Evolutionary conservation across 768 basidiomycete species (phyloP).

Genomic region (Tricholomella constricta): DNA sequence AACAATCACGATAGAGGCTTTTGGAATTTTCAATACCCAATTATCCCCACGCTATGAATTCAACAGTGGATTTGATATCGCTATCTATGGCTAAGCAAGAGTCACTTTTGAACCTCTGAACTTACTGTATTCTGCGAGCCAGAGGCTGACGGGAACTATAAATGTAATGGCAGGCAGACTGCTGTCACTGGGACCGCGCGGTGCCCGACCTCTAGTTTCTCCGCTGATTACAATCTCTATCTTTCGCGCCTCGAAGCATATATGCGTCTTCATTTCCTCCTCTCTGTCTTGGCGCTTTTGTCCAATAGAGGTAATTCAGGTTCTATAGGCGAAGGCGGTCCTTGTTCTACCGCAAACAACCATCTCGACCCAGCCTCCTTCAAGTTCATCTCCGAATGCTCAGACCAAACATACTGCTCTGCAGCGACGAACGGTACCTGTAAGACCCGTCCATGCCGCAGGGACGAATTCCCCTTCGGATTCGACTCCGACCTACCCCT

Average conservation of each 20-base stretch:
- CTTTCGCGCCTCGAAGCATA: too few species aligned
- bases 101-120: not conserved
- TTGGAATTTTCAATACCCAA: too few species aligned
- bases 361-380: constrained; percentile 55
- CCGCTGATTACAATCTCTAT: too few species aligned
- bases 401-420: constrained; percentile 58
- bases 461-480: constrained; percentile 63
- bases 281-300: not conserved
- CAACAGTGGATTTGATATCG: too few species aligned
- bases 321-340: constrained; percentile 6
- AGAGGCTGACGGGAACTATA: not conserved
- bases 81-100: too few species aligned
- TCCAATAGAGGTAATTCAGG: constrained; percentile 3
- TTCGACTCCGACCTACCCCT: constrained; percentile 37
- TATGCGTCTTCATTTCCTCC: not conserved
- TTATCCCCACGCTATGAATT: too few species aligned
- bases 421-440: constrained; percentile 46
- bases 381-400: constrained; percentile 63
- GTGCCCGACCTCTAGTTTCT: too few species aligned
- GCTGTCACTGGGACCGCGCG: too few species aligned
- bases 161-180: too few species aligned
- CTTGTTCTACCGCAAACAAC: constrained; percentile 48
- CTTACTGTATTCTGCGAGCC: not conserved
- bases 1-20: not conserved
- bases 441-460: constrained; percentile 53